Evolutionary conservation across 163 green algal genomes (phyloP).

Genomic region (Scenedesmus sp.): DNA sequence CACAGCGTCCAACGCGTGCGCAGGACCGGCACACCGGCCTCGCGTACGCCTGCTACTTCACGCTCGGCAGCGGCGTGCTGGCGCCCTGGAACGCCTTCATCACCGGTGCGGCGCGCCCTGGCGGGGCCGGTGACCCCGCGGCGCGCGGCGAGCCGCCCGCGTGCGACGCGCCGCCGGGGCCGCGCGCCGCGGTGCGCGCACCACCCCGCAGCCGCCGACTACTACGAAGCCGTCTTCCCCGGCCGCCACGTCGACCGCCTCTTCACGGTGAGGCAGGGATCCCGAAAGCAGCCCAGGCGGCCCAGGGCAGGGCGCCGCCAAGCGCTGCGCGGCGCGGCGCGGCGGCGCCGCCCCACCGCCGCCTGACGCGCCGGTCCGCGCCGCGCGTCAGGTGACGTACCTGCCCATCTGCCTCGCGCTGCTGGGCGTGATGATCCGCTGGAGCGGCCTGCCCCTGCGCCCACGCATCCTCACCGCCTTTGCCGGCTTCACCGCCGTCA

Average conservation of each 20-base stretch:
- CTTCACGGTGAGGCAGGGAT: too few relatives aligned
- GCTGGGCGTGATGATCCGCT: constrained; percentile 62
- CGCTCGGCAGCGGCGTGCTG: constrained; percentile 61
- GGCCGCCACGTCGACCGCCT: constrained; percentile 78
- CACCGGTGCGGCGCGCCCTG: too few relatives aligned
- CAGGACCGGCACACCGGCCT: constrained; percentile 26
- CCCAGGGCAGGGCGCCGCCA: too few relatives aligned
- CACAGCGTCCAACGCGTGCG: too few relatives aligned
- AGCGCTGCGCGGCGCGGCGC: too few relatives aligned
- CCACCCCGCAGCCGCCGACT: constrained; percentile 61
- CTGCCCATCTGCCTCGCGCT: constrained; percentile 66
- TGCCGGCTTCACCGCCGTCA: constrained; percentile 63
- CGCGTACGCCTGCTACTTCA: constrained; percentile 47
- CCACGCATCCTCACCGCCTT: constrained; percentile 67
- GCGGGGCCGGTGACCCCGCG: too few relatives aligned
- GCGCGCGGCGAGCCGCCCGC: too few relatives aligned
- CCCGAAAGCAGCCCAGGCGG: too few relatives aligned
- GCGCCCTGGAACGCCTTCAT: constrained; percentile 78
- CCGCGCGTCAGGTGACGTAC: too few relatives aligned
- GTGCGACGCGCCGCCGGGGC: too few relatives aligned
- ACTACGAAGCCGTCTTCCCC: constrained; percentile 67
- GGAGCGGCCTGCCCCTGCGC: constrained; percentile 17
- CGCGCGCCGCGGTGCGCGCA: neutral
- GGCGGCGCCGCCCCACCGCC: too few relatives aligned
- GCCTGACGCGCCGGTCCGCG: too few relatives aligned